Evolutionary conservation across 2,329 filamentous ascomycete species (phyloP).

Genomic region (Aquanectria penicillioides): DNA sequence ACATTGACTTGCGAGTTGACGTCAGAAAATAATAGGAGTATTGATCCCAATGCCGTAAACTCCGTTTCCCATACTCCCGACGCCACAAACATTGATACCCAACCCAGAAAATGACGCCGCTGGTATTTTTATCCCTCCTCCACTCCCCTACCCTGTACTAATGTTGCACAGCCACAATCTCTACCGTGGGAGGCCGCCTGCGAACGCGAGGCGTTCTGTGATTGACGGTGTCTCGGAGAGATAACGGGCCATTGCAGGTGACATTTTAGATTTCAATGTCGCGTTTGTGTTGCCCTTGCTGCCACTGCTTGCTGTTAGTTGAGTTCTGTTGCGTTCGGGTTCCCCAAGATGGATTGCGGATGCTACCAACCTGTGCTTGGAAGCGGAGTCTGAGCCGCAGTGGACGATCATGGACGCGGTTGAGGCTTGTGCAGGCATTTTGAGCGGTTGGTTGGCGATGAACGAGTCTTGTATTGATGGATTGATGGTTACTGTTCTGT

Average conservation of each 20-base stretch:
- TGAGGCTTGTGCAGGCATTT: conserved; percentile 15
- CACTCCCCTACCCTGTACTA: too few species aligned
- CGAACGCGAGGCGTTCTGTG: conserved; percentile 2
- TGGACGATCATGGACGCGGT: conserved; percentile 14
- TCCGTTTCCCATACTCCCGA: too few species aligned
- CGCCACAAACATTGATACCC: too few species aligned
- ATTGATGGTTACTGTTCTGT: background rate
- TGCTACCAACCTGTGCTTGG: conserved; percentile 9
- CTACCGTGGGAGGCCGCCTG: background rate
- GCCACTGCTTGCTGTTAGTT: conserved; percentile 12
- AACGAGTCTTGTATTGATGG: background rate
- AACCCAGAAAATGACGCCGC: too few species aligned
- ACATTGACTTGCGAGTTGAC: too few species aligned
- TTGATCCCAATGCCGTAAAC: too few species aligned
- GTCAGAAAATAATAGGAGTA: too few species aligned
- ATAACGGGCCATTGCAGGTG: conserved; percentile 13
- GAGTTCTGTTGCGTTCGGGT: too few species aligned
- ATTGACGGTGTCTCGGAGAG: conserved; percentile 11
- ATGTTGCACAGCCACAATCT: background rate
- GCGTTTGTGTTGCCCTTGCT: background rate
- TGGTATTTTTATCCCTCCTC: too few species aligned
- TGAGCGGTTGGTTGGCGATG: background rate
- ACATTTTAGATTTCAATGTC: background rate
- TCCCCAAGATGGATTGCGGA: background rate
- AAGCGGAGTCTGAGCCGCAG: conserved; percentile 18